Evolutionary conservation across 257 asterid species (phyloP), one percentile per base, ranked within the genome.

Genomic region (Leonotis leonurus): DNA sequence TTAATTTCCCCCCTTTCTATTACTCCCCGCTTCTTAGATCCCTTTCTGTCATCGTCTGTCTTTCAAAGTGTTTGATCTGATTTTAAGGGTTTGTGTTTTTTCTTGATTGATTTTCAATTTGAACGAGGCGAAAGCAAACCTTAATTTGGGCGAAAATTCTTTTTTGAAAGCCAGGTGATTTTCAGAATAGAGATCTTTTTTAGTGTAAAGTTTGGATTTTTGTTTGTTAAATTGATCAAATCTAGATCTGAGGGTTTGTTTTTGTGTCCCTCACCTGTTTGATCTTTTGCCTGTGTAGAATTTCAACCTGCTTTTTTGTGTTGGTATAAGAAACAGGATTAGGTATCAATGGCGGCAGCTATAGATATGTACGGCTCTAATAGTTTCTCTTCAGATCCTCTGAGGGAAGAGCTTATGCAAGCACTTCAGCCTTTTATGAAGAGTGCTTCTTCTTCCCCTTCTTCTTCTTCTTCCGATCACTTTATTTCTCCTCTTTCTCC

Each of bases 21-120:
- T 26, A 52, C 60, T 22, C 81, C 96, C 93, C 90, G 83, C 90
- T 89, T 84, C 96, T 80, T 73, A 54, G 85, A 84, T 89, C 95
- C 93, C 93, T 73, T 85, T 85, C 93, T 86, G 95, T 86, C 83
- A 62, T 80, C 88, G 71, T 86, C 95, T 82, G 93, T 84, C 90
- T 85, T 86, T 89, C 90, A 70, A 56, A 71, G 72, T 71, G 25
- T 32, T 67, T 48, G 17, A 37, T 65, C 56, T 30, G 27, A 69
- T 41, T 45, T 77, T 29, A 63, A 60, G 84, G 85, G 83, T 73
- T 70, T 70, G 83, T 56, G 48, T 20, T 74, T 74, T 69, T 43
- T 43, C 29, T 24, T 78, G 65, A 52, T 79, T 76, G 56, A 56
- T 64, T 60, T 75, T 77, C 41, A 13, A 17, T 60, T 43, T 43